Percentiles rank a stretch among this genome's conserved stretches.
Evolutionary conservation across 2,329 filamentous ascomycete genomes (phyloP).

Genomic region (Botrytis pseudocinerea): DNA sequence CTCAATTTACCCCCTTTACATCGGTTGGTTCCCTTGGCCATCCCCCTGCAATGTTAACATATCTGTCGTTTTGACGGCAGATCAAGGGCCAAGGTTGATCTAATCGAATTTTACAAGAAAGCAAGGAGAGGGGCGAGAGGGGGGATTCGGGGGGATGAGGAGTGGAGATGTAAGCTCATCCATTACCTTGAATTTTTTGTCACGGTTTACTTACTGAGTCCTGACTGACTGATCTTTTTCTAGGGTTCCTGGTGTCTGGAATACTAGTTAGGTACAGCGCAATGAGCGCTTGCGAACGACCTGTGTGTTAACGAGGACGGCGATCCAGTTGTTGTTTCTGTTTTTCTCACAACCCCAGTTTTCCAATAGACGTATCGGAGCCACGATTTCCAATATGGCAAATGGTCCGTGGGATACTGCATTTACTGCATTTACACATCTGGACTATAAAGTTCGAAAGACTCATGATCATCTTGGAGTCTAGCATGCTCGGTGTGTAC

Average conservation of each 20-base stretch:
- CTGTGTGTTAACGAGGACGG: background rate
- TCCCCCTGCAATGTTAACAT: background rate
- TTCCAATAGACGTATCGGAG: background rate
- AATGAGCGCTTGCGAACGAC: conserved; percentile 10
- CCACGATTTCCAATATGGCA: conserved; percentile 19
- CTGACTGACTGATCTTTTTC: background rate
- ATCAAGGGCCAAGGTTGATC: background rate
- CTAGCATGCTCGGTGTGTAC: background rate
- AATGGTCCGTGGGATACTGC: conserved; percentile 17
- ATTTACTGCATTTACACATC: background rate
- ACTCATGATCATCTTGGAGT: conserved; percentile 18
- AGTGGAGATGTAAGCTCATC: background rate
- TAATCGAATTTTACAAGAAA: conserved; percentile 1
- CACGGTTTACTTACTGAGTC: background rate
- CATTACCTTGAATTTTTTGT: conserved; percentile 1
- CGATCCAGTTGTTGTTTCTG: conserved; percentile 9
- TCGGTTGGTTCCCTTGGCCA: background rate
- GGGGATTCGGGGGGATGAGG: background rate
- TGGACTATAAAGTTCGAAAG: background rate
- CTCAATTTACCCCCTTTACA: conserved; percentile 12
- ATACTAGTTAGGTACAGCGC: background rate
- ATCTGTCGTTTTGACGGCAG: background rate
- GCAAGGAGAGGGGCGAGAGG: background rate
- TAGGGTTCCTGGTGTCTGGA: background rate
- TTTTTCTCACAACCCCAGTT: conserved; percentile 13